phyloP scores from a whole-genome alignment of 306 rosid genomes.

The Echinosophora koreensis region DNA sequence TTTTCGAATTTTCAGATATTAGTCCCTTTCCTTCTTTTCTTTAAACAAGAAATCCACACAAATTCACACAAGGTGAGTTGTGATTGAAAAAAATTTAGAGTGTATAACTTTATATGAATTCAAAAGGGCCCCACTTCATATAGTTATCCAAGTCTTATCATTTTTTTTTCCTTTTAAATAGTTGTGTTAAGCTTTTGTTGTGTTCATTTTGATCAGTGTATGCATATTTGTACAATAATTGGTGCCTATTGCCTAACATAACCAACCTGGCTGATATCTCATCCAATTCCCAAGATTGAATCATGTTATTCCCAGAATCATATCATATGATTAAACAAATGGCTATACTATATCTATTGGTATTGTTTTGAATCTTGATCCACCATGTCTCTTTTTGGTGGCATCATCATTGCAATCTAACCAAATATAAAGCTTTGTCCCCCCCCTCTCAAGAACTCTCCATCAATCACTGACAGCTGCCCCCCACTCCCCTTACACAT shows the following conservation, averaged over 20 bases:
- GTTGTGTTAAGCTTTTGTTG: background rate
- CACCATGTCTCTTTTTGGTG: slow-evolving; percentile 41
- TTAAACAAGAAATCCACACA: slow-evolving; percentile 33
- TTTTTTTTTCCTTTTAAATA: background rate
- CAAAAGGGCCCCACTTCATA: slow-evolving; percentile 37
- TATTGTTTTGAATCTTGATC: slow-evolving; percentile 34
- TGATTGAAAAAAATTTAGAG: slow-evolving; percentile 40
- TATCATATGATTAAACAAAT: slow-evolving; percentile 27
- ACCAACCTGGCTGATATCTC: slow-evolving; percentile 6
- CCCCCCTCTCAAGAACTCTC: slow-evolving; percentile 33
- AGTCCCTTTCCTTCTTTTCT: slow-evolving; percentile 49
- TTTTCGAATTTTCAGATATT: slow-evolving; percentile 45
- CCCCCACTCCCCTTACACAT: slow-evolving; percentile 51
- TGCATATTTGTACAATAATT: slow-evolving; percentile 20
- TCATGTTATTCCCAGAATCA: slow-evolving; percentile 30
- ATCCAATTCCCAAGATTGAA: slow-evolving; percentile 23
- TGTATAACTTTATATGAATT: slow-evolving; percentile 3
- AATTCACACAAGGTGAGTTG: slow-evolving; percentile 8
- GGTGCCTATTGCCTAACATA: slow-evolving; percentile 31
- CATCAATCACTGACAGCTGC: slow-evolving; percentile 56
- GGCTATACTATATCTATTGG: slow-evolving; percentile 16
- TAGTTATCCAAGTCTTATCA: background rate
- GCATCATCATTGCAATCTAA: slow-evolving; percentile 40
- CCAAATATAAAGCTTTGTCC: slow-evolving; percentile 35
- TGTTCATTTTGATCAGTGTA: background rate